phyloP scores from a whole-genome alignment of 208 protist genomes.

The Zelonia costaricensis region DNA sequence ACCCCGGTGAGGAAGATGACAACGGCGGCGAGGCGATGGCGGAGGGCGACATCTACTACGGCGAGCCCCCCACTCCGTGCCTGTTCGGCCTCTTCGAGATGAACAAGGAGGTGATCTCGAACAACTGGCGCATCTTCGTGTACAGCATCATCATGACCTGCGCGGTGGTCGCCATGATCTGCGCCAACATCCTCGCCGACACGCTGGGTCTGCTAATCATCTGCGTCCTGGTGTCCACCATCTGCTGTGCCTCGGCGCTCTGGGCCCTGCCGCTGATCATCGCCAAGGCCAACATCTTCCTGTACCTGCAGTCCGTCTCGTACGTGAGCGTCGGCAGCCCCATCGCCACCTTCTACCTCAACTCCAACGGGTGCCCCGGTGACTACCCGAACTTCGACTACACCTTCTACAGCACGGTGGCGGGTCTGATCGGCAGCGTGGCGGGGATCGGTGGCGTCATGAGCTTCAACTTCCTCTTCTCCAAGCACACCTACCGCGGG shows the following conservation, averaged over 20 bases:
- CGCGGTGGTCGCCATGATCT: slow-evolving; percentile 30
- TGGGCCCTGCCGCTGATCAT: slow-evolving; percentile 40
- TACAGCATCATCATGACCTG: slow-evolving; percentile 44
- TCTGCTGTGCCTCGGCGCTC: slow-evolving; percentile 35
- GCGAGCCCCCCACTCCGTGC: slow-evolving; percentile 22
- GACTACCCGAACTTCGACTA: slow-evolving; percentile 56
- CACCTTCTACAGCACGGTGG: slow-evolving; percentile 50
- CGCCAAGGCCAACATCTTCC: slow-evolving; percentile 53
- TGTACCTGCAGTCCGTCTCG: slow-evolving; percentile 31
- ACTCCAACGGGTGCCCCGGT: slow-evolving; percentile 35
- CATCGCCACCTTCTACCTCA: slow-evolving; percentile 44
- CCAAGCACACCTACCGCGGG: slow-evolving; percentile 40
- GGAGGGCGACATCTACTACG: neutral
- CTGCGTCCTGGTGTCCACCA: slow-evolving; percentile 19
- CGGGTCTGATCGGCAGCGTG: slow-evolving; percentile 34
- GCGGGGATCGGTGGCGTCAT: slow-evolving; percentile 35
- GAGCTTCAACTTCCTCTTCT: slow-evolving; percentile 49
- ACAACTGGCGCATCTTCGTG: slow-evolving; percentile 34
- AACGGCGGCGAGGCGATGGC: neutral
- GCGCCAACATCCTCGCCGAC: slow-evolving; percentile 28
- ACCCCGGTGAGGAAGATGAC: neutral
- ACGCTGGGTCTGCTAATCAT: slow-evolving; percentile 22
- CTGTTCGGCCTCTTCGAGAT: slow-evolving; percentile 40
- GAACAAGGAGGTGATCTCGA: slow-evolving; percentile 41
- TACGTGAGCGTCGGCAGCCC: slow-evolving; percentile 41